Evolutionary conservation across 2,329 filamentous ascomycete species (phyloP), one percentile per base, ranked within the genome.

Genomic region (Chaetomiaceae sp.): DNA sequence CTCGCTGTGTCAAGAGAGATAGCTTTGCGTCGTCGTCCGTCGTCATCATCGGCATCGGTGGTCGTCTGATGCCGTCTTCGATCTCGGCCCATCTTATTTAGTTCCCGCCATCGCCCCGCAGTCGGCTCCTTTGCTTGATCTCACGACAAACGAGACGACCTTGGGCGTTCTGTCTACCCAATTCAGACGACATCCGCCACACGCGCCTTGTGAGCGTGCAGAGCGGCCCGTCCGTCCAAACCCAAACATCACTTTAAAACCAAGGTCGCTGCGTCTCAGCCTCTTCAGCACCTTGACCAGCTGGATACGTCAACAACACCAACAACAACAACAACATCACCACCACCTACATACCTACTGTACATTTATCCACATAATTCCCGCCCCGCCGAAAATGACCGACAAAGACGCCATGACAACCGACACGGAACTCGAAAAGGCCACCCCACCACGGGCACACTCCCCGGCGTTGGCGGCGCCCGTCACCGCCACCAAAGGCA

Each of bases 381-480:
- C n/a, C 41, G 2, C 11, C 10, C 16, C 13, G 6, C 13, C 16
- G 18, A 6, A 38, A n/a, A 59, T 51, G 55, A 42, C 23, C 30
- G 46, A 58, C 37, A 56, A 36, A 44, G 53, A 56, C 48, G n/a
- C 20, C 51, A 53, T 51, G 37, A 58, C 58, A 6, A 54, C 60
- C 38, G 53, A 58, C 48, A 60, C 58, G 1, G 53, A 60, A 9
- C 44, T 27, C 32, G 57, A 58, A 21, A 55, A 55, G 48, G 1
- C 48, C 16, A 37, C 45, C 9, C 42, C 42, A 5, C 37, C 41
- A 14, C 29, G 48, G n/a, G 27, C 33, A 1, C 16, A 32, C 10
- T 55, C 45, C 11, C 27, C 44, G n/a, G n/a, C n/a, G n/a, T n/a
- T n/a, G n/a, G n/a, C n/a, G n/a, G n/a, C n/a, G n/a, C 1, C 33